Evolutionary conservation across 2,329 filamentous ascomycete species (phyloP).

Genomic region (Sphaerostilbella broomeana): DNA sequence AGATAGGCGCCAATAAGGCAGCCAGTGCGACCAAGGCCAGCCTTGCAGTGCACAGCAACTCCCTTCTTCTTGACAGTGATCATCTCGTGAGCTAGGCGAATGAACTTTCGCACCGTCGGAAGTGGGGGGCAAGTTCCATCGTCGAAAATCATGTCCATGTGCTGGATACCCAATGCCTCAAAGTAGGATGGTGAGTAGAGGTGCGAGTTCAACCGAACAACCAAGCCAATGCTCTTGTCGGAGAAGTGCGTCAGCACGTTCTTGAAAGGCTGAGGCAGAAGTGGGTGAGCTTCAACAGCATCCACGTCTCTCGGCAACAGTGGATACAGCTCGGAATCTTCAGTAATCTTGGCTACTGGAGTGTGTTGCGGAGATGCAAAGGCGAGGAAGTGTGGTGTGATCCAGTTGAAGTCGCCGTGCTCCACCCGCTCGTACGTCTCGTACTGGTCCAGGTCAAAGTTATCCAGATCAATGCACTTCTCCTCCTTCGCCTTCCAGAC

Average conservation of each 20-base stretch:
- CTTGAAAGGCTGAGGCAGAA: constrained; percentile 82
- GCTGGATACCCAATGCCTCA: constrained; percentile 86
- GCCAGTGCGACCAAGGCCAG: constrained; percentile 87
- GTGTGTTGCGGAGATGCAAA: constrained; percentile 90
- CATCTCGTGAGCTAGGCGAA: constrained; percentile 88
- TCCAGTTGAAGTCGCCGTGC: constrained; percentile 99
- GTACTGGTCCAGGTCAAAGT: constrained; percentile 96
- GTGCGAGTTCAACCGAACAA: constrained; percentile 91
- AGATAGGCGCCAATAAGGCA: constrained; percentile 96
- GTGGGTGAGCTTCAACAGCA: constrained; percentile 62
- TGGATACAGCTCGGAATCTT: constrained; percentile 65
- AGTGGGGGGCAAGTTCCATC: constrained; percentile 93
- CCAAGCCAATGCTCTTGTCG: constrained; percentile 80
- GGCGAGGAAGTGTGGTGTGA: constrained; percentile 88
- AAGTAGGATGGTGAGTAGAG: constrained; percentile 98
- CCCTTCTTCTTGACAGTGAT: constrained; percentile 86
- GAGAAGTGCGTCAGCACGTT: constrained; percentile 89
- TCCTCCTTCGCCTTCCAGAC: constrained; percentile 99
- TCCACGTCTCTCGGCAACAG: constrained; percentile 69
- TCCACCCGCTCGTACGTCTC: constrained; percentile 93
- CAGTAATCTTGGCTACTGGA: constrained; percentile 65
- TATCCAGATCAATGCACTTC: constrained; percentile 80
- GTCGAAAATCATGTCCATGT: constrained; percentile 99
- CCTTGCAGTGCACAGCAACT: constrained; percentile 98
- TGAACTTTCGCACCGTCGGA: constrained; percentile 85